These are phyloP conservation scores for Skeletonema grethae DNA, from an alignment of 108 stramenopile genomes.

Conservation along the genomic window DNA sequence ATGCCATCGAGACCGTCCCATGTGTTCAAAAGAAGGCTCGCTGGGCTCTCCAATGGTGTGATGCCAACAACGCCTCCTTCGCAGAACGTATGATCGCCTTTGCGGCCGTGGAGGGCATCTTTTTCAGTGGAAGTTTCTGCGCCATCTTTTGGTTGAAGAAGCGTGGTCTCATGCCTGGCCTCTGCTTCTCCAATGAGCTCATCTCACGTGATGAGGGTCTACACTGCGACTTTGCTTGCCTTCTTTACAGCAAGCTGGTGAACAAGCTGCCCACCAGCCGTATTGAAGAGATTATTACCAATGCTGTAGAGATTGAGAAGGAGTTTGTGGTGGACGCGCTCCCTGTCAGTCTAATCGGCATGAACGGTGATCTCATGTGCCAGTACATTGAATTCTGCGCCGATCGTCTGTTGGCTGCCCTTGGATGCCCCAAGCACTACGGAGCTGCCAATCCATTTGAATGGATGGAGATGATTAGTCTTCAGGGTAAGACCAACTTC, in stretches of 20 bases:
- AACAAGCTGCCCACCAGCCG: constrained; percentile 77
- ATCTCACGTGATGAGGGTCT: constrained; percentile 98
- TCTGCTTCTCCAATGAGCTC: constrained; percentile 98
- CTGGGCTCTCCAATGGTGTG: constrained; percentile 99
- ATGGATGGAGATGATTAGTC: constrained; percentile 98
- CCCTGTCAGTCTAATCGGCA: constrained; percentile 99
- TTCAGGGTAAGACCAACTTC: constrained; percentile 91
- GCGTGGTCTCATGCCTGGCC: constrained; percentile 99
- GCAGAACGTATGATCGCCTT: constrained; percentile 99
- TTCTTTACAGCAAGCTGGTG: constrained; percentile 88
- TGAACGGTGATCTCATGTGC: constrained; percentile 97
- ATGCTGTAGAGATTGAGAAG: constrained; percentile 98
- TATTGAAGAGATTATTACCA: constrained; percentile 83
- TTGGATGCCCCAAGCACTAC: constrained; percentile 90
- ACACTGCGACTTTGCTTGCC: constrained; percentile 96
- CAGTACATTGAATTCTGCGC: constrained; percentile 99
- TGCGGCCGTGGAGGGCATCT: constrained; percentile 99
- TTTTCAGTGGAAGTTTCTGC: constrained; percentile 98
- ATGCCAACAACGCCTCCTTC: constrained; percentile 86
- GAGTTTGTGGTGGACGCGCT: constrained; percentile 97
- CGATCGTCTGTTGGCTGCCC: constrained; percentile 92
- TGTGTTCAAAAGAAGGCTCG: constrained; percentile 97
- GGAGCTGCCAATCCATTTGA: constrained; percentile 95
- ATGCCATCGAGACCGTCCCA: constrained; percentile 92
- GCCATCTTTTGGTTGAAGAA: constrained; percentile 99